phyloP scores from a whole-genome alignment of 2,329 filamentous ascomycete genomes.

The Neonectria neomacrospora region DNA sequence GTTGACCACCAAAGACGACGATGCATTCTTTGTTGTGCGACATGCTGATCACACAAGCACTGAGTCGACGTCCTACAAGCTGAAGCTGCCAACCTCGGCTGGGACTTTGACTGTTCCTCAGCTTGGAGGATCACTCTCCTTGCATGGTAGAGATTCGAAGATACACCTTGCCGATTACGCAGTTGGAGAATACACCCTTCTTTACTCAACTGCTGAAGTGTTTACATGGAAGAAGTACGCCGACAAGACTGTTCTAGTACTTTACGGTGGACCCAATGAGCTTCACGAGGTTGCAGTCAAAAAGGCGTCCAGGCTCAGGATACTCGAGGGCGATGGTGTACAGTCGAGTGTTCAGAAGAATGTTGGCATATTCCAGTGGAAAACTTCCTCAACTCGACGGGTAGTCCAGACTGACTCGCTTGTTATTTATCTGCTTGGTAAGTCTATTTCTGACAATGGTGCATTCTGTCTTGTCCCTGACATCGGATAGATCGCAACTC shows the following conservation, averaged over 20 bases:
- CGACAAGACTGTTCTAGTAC: slow-evolving; percentile 67
- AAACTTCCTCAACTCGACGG: slow-evolving; percentile 43
- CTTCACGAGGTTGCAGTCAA: slow-evolving; percentile 69
- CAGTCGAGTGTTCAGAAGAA: slow-evolving; percentile 34
- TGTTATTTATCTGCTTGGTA: slow-evolving; percentile 54
- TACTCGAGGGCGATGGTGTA: slow-evolving; percentile 45
- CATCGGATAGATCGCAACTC: slow-evolving; percentile 65
- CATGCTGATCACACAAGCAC: slow-evolving; percentile 73
- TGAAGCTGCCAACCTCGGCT: slow-evolving; percentile 69
- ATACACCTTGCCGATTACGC: slow-evolving; percentile 75
- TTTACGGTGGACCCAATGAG: slow-evolving; percentile 73
- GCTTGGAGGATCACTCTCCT: slow-evolving; percentile 63
- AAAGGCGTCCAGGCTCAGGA: slow-evolving; percentile 28
- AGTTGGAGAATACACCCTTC: slow-evolving; percentile 66
- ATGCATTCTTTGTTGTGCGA: slow-evolving; percentile 73
- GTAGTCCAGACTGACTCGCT: slow-evolving; percentile 52
- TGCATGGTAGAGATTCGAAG: slow-evolving; percentile 74
- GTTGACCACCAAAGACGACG: slow-evolving; percentile 61
- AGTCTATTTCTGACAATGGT: neutral
- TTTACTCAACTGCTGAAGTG: slow-evolving; percentile 77
- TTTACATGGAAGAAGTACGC: slow-evolving; percentile 75
- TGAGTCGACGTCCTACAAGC: slow-evolving; percentile 68
- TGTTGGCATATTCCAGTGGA: slow-evolving; percentile 48
- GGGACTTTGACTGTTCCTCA: slow-evolving; percentile 66
- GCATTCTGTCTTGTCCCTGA: neutral